Percentiles rank a stretch among this genome's conserved stretches.
phyloP scores from a whole-genome alignment of 129 eudicot genomes.

The Solidago caesia region DNA sequence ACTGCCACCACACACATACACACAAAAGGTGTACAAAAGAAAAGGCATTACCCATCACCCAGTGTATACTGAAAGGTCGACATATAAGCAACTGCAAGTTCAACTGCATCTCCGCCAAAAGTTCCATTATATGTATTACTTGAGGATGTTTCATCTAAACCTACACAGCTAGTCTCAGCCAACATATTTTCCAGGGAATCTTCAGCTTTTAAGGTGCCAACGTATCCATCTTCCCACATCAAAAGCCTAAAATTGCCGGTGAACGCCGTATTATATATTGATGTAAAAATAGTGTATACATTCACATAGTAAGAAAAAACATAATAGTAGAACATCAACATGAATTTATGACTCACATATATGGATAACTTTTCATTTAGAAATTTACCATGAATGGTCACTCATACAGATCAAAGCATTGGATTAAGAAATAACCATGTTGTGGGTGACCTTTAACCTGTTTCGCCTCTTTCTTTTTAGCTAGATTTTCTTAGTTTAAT shows the following conservation, averaged over 20 bases:
- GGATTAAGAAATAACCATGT: background rate
- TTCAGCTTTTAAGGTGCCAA: constrained; percentile 36
- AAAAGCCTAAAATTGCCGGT: constrained; percentile 48
- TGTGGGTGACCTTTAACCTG: constrained; percentile 2
- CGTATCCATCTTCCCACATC: constrained; percentile 83
- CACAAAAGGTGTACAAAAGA: background rate
- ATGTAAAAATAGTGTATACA: constrained; percentile 2
- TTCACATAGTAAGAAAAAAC: constrained; percentile 7
- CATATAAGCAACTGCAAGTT: constrained; percentile 59
- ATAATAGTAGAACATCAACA: constrained; percentile 4
- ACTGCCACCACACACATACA: background rate
- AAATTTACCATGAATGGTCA: background rate
- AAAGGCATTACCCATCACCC: constrained; percentile 71
- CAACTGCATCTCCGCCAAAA: constrained; percentile 39
- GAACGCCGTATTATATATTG: constrained; percentile 1
- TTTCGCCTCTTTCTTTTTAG: background rate
- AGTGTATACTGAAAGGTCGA: constrained; percentile 56
- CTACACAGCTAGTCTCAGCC: constrained; percentile 23
- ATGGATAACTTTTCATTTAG: constrained; percentile 3
- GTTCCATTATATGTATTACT: constrained; percentile 28
- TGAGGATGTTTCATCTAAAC: constrained; percentile 36
- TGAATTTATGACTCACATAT: background rate
- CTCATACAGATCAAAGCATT: too few relatives aligned
- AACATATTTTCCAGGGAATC: constrained; percentile 32
- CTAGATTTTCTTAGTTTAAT: background rate